These are phyloP conservation scores for Ascochyta clinopodiicola DNA, from an alignment of 2,329 filamentous ascomycete species.

Conservation along the genomic window DNA sequence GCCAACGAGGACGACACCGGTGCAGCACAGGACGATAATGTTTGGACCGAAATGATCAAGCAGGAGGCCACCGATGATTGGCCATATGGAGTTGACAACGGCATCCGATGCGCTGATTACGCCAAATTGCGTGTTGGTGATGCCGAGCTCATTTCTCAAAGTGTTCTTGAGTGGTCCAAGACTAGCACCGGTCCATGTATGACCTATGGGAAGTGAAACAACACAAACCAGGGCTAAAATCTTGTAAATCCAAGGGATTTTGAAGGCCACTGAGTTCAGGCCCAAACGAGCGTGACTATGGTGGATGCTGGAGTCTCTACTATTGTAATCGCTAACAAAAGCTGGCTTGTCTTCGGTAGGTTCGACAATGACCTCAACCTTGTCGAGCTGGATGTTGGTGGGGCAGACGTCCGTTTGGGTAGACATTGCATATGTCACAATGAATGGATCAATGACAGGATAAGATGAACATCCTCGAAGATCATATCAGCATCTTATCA, in stretches of 20 bases:
- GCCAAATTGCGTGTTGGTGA: slow-evolving; percentile 3
- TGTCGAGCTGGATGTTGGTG: too few relatives aligned
- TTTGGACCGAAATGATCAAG: slow-evolving; percentile 5
- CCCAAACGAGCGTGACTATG: too few relatives aligned
- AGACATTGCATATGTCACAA: too few relatives aligned
- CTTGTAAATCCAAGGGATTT: not conserved
- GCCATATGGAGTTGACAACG: slow-evolving; percentile 3
- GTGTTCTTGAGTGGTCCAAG: slow-evolving; percentile 7
- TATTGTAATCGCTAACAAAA: too few relatives aligned
- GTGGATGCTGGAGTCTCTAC: too few relatives aligned
- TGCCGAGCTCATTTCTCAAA: slow-evolving; percentile 1
- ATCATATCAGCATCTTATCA: too few relatives aligned
- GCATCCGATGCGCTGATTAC: slow-evolving; percentile 5
- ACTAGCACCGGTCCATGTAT: slow-evolving; percentile 1
- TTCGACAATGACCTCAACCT: too few relatives aligned
- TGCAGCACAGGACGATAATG: slow-evolving; percentile 1
- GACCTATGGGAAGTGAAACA: slow-evolving; percentile 2
- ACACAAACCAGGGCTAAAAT: not conserved
- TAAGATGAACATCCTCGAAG: too few relatives aligned
- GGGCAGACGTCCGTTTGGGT: too few relatives aligned
- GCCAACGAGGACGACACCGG: not conserved
- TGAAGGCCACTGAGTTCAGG: too few relatives aligned
- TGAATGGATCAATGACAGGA: too few relatives aligned
- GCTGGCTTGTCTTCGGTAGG: too few relatives aligned
- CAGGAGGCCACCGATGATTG: slow-evolving; percentile 1